Base-by-base conservation (phyloP, 495 filamentous ascomycete genomes). In the Xylaria nigripes region DNA sequence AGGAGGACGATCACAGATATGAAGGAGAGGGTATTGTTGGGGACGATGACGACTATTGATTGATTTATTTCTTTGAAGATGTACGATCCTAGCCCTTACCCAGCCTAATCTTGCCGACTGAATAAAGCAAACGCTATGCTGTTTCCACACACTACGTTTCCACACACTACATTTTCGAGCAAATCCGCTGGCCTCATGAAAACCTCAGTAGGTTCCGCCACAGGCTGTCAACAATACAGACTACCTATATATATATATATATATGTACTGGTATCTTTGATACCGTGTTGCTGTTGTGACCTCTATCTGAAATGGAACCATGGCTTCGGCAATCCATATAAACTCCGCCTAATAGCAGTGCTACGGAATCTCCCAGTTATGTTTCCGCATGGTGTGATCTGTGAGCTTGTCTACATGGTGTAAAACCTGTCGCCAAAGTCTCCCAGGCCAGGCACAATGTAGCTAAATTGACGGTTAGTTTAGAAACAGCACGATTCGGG, bases 391-490 rank as follows among this genome's bases (percentile, higher is more conserved):
- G 23, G 7, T 18, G 6, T 38, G 18, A 13, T 27, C 25, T 23
- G 18, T 10, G 19, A 38, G 25, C 21, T 7, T 23, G 22, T 54
- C 65, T 68, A 98, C 66, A 95, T 81, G 30, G 93, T 96, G 66
- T 97, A 98, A 67, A 91, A 98, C 61, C 93, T 78, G 65, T 98
- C 93, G 36, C 93, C 93, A 68, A 98, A 98, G 68, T 98, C 93
- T 44, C 93, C 93, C 15, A 98, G 78, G 4, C 93, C 93, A 22
- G 93, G 93, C 43, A 95, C 82, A 63, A 98, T 98, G 66, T 97
- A 98, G 61, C 93, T 98, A 64, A 54, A 44, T 13, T 41, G 55
- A n/a, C 56, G 45, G 52, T 68, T 60, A 69, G 62, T 47, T 48
- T 45, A 40, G 44, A 44, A 34, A 10, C 30, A 34, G 44, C 49